These are phyloP conservation scores for Lonicera japonica DNA, from an alignment of 129 eudicot species.

Conservation along the genomic window DNA sequence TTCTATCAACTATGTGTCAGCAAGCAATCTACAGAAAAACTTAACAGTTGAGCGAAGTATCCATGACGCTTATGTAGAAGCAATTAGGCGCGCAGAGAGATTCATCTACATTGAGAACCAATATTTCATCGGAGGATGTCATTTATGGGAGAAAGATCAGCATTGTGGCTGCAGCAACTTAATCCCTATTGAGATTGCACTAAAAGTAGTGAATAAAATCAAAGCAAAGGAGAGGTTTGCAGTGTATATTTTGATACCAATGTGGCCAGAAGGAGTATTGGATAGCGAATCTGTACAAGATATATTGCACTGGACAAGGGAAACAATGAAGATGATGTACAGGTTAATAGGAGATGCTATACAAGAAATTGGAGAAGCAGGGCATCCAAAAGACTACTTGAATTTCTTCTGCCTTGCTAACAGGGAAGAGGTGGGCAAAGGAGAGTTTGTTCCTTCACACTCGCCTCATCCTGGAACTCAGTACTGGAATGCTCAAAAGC, in stretches of 20 bases:
- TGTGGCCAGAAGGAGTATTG: conserved; percentile 97
- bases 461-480: conserved; percentile 61
- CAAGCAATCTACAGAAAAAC: conserved; percentile 31
- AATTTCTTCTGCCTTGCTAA: conserved; percentile 95
- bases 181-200: conserved; percentile 90
- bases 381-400: conserved; percentile 77
- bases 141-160: conserved; percentile 70
- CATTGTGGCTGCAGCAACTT: conserved; percentile 75
- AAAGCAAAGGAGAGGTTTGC: conserved; percentile 66
- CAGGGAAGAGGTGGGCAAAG: conserved; percentile 58
- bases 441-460: conserved; percentile 71
- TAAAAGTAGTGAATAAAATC: conserved; percentile 62
- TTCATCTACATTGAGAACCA: conserved; percentile 93
- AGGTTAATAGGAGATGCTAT: conserved; percentile 65
- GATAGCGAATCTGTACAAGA: conserved; percentile 88
- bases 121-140: conserved; percentile 92
- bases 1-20: conserved; percentile 76
- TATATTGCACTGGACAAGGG: conserved; percentile 79
- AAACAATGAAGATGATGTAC: conserved; percentile 94
- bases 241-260: conserved; percentile 75
- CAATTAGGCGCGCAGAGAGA: conserved; percentile 81
- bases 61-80: conserved; percentile 85
- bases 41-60: conserved; percentile 53
- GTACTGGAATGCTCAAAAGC: conserved; percentile 76
- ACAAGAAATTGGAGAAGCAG: conserved; percentile 42